phyloP scores from a whole-genome alignment of 768 basidiomycete species.

The Naematelia aurantialba region DNA sequence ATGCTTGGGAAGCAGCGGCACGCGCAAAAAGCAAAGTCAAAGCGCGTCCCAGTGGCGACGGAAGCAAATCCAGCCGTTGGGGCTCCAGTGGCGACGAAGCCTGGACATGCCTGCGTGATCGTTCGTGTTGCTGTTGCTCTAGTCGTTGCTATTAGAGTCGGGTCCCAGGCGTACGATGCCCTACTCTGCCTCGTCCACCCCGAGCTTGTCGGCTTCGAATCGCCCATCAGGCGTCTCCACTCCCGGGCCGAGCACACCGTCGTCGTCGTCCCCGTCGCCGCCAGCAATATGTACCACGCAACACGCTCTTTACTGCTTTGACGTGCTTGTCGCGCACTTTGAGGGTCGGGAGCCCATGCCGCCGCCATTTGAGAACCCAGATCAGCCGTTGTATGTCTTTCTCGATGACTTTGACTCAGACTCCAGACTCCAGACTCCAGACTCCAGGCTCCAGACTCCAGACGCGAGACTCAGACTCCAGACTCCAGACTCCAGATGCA shows the following conservation, averaged over 20 bases:
- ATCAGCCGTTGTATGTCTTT: slow-evolving; percentile 72
- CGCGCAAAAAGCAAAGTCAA: background rate
- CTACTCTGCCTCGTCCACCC: background rate
- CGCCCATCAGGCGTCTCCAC: background rate
- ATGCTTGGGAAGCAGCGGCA: background rate
- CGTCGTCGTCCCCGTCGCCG: background rate
- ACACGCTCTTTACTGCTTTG: slow-evolving; percentile 53
- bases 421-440: slow-evolving; percentile 7
- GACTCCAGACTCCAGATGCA: slow-evolving; percentile 10
- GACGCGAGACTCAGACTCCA: background rate
- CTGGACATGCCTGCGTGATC: too few species aligned
- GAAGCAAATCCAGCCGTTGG: background rate
- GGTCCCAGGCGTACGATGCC: background rate
- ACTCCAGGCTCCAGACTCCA: slow-evolving; percentile 7
- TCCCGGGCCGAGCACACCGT: background rate
- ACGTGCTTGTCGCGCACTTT: slow-evolving; percentile 49
- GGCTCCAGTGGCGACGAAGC: background rate
- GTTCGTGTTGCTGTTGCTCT: background rate
- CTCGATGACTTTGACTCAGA: background rate
- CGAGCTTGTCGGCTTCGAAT: background rate
- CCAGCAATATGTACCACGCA: slow-evolving; percentile 24
- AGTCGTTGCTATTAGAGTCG: background rate
- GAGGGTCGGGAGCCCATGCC: slow-evolving; percentile 58
- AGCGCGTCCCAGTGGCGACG: background rate
- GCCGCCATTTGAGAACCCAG: slow-evolving; percentile 58